A percentile compares a stretch with the other conserved stretches of the same genome.
Conservation (phyloP, 768 basidiomycete species). For the Boletus pseudo-olivaceus region DNA sequence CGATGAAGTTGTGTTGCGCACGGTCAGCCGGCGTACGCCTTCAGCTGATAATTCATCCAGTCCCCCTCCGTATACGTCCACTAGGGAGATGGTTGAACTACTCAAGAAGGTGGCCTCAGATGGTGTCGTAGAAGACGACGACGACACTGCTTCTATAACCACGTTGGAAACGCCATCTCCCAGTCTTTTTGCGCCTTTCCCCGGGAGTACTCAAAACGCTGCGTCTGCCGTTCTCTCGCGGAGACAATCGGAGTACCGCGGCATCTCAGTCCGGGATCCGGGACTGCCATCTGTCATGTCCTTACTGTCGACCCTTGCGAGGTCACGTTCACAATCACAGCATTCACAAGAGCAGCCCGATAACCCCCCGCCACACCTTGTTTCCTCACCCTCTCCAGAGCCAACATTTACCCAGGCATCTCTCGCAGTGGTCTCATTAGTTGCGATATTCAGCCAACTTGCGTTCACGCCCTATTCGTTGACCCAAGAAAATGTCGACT, state of each 20-base stretch:
- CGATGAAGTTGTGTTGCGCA: slow-evolving; percentile 62
- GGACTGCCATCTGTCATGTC: slow-evolving; percentile 62
- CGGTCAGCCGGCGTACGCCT: slow-evolving; percentile 37
- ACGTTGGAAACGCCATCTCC: slow-evolving; percentile 41
- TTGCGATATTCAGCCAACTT: slow-evolving; percentile 66
- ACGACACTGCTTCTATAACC: slow-evolving; percentile 39
- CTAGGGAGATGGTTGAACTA: slow-evolving; percentile 36
- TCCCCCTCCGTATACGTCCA: slow-evolving; percentile 19
- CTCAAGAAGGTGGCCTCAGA: slow-evolving; percentile 39
- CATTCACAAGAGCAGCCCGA: slow-evolving; percentile 41
- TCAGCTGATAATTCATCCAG: slow-evolving; percentile 6
- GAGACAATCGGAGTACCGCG: slow-evolving; percentile 53
- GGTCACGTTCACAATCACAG: slow-evolving; percentile 58
- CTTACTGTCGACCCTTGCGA: slow-evolving; percentile 59
- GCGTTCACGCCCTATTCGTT: slow-evolving; percentile 64
- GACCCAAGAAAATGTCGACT: slow-evolving; percentile 40
- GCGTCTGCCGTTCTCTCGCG: slow-evolving; percentile 56
- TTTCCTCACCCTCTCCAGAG: slow-evolving; percentile 25
- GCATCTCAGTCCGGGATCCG: slow-evolving; percentile 40
- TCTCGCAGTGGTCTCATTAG: slow-evolving; percentile 59
- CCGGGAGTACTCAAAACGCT: slow-evolving; percentile 30
- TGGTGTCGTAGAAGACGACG: slow-evolving; percentile 37
- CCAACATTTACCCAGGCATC: slow-evolving; percentile 45
- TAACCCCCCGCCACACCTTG: slow-evolving; percentile 26
- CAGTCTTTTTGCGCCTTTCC: slow-evolving; percentile 25